Evolutionary conservation across 257 asterid species (phyloP).

Genomic region (Jacaranda copaia): DNA sequence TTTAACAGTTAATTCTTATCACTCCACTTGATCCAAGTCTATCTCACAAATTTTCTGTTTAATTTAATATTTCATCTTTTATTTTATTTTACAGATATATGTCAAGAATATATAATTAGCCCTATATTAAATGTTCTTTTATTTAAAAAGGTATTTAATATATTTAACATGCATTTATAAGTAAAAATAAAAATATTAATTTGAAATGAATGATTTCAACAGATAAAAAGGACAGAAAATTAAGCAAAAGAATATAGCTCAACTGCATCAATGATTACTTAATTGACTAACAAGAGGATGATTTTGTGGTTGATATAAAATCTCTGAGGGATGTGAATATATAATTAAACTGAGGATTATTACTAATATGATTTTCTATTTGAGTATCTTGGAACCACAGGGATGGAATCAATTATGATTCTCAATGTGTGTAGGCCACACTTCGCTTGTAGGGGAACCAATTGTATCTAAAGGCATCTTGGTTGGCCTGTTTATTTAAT

Average conservation of each 20-base stretch:
- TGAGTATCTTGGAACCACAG: slow-evolving; percentile 34
- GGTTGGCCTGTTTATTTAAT: neutral
- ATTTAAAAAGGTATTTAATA: too few relatives aligned
- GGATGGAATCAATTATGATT: slow-evolving; percentile 29
- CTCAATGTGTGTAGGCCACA: slow-evolving; percentile 35
- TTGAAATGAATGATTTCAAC: too few relatives aligned
- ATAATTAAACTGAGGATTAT: neutral
- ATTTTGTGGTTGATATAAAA: slow-evolving; percentile 13
- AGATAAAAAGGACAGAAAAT: neutral
- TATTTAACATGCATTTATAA: too few relatives aligned
- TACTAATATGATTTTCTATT: neutral
- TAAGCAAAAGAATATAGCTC: neutral
- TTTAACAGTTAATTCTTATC: neutral
- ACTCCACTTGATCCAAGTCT: slow-evolving; percentile 20
- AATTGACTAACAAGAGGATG: neutral
- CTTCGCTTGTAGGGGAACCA: neutral
- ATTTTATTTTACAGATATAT: too few relatives aligned
- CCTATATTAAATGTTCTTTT: too few relatives aligned
- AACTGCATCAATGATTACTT: neutral
- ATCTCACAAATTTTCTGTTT: neutral
- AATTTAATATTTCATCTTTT: too few relatives aligned
- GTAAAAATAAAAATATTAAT: too few relatives aligned
- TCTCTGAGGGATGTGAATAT: too few relatives aligned
- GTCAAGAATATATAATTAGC: too few relatives aligned
- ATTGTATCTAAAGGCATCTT: slow-evolving; percentile 32